Evolutionary conservation across 2,329 filamentous ascomycete genomes (phyloP), one percentile per base, ranked within the genome.

Genomic region (Polytolypa hystricis): DNA sequence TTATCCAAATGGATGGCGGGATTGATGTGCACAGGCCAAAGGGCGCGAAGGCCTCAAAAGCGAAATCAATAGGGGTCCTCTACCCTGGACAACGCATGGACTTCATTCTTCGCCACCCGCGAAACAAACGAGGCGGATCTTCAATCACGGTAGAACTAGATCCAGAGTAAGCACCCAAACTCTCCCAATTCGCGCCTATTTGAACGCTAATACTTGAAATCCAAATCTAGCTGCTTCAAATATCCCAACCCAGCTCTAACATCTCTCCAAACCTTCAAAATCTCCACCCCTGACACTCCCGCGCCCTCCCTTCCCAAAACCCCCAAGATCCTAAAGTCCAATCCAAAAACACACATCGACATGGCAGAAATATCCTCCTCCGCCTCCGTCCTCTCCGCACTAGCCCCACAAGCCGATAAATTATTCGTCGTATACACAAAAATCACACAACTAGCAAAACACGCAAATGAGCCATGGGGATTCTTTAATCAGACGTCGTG

Each of bases 401-500:
- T 61, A 6, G 51, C 58, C 1, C 31, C 40, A 26, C 45, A 44
- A n/a, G 51, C 57, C 6, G 47, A 62, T n/a, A 49, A 61, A 37
- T 64, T 54, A 1, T 56, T 67, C 25, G 51, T 69, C 6, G 51
- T 70, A 5, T 70, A 70, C 44, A 60, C 62, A 11, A 64, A 64
- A 23, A 62, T 64, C 19, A 52, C 66, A 37, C 67, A 65, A 38
- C 50, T 68, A 19, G 55, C 65, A 10, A 56, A 51, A 31, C 53
- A 61, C 29, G 48, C 58, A 33, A 66, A 69, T 35, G 53, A 60
- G 10, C 65, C 66, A 1, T 56, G 57, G 32, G 65, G 64, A 3
- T 67, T 61, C 48, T 65, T 70, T 48, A 70, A 70, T 40, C 60
- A 62, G 21, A 69, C 65, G 2, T 58, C 58, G 9, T 69, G 62